phyloP scores from a whole-genome alignment of 192 early-diverging fungal species.

The Obelidium mucronatum region DNA sequence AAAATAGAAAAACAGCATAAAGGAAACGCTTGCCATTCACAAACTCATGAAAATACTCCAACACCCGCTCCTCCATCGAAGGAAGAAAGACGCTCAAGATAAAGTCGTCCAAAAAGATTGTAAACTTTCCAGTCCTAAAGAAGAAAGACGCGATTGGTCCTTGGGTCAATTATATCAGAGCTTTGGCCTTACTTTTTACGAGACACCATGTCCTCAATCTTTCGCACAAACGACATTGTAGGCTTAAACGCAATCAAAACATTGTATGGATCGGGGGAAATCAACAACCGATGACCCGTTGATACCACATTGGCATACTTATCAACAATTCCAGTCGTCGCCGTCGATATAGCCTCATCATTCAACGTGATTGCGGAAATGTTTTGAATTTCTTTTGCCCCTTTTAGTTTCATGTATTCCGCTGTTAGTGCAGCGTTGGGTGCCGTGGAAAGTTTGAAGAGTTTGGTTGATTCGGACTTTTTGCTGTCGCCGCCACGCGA shows the following conservation, averaged over 20 bases:
- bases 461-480: no score
- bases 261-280: conserved; percentile 71
- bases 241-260: conserved; percentile 75
- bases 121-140: conserved; percentile 58
- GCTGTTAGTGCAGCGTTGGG: conserved; percentile 10
- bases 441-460: conserved; percentile 30
- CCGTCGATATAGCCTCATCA: background rate
- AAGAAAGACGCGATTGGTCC: background rate
- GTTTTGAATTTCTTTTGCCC: conserved; percentile 2
- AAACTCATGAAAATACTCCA: conserved; percentile 72
- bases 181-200: conserved; percentile 50
- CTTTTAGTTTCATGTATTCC: conserved; percentile 31
- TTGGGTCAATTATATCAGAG: background rate
- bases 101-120: conserved; percentile 78
- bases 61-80: conserved; percentile 82
- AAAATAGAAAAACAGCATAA: conserved; percentile 31
- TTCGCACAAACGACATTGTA: conserved; percentile 66
- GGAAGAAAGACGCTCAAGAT: conserved; percentile 83
- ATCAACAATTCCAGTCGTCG: conserved; percentile 60
- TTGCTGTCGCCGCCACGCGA: background rate
- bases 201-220: conserved; percentile 61
- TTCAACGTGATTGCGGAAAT: background rate
- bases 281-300: conserved; percentile 70
- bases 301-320: conserved; percentile 68
- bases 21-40: conserved; percentile 59